A percentile compares a stretch with the other conserved stretches of the same genome.
These are phyloP conservation scores for Ogataea hybrid DNA, from an alignment of 1,139 yeast species.

Conservation along the genomic window DNA sequence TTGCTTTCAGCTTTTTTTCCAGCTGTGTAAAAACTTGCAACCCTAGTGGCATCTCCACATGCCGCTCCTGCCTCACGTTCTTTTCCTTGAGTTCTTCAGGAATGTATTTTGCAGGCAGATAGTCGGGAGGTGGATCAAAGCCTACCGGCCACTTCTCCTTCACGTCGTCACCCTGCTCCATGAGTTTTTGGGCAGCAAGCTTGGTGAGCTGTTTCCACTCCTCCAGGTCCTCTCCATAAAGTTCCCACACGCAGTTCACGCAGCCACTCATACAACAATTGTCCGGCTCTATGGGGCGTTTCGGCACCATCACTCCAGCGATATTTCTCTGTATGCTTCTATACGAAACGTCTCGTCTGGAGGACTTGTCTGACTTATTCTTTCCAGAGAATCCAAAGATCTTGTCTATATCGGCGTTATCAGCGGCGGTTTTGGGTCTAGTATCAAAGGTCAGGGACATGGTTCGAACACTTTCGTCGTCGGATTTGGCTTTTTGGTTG, in stretches of 20 bases:
- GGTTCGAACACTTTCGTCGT: slow-evolving; percentile 7
- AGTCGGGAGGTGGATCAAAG: slow-evolving; percentile 68
- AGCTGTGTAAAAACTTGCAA: slow-evolving; percentile 81
- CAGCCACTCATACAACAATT: slow-evolving; percentile 99
- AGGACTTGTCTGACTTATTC: slow-evolving; percentile 30
- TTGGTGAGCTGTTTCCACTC: slow-evolving; percentile 69
- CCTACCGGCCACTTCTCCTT: slow-evolving; percentile 77
- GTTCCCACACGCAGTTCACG: slow-evolving; percentile 94
- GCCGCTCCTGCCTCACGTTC: slow-evolving; percentile 30
- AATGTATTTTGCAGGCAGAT: slow-evolving; percentile 38
- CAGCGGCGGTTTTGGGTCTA: slow-evolving; percentile 14
- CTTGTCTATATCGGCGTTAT: slow-evolving; percentile 22
- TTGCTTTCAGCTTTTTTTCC: slow-evolving; percentile 62
- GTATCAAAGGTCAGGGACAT: slow-evolving; percentile 25
- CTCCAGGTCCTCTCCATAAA: slow-evolving; percentile 80
- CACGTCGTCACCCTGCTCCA: slow-evolving; percentile 24
- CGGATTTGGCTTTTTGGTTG: slow-evolving; percentile 12
- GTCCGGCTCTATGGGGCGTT: slow-evolving; percentile 83
- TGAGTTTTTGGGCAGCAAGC: slow-evolving; percentile 57
- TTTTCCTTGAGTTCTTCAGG: slow-evolving; percentile 33
- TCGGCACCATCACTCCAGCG: slow-evolving; percentile 78
- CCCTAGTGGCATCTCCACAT: slow-evolving; percentile 62
- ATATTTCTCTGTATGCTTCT: slow-evolving; percentile 35
- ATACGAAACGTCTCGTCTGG: slow-evolving; percentile 34
- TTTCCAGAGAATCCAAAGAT: slow-evolving; percentile 31